Percentiles rank a stretch among this genome's conserved stretches.
These are phyloP conservation scores for Neonectria sp. DNA, from an alignment of 2,329 filamentous ascomycete genomes.

Conservation along the genomic window DNA sequence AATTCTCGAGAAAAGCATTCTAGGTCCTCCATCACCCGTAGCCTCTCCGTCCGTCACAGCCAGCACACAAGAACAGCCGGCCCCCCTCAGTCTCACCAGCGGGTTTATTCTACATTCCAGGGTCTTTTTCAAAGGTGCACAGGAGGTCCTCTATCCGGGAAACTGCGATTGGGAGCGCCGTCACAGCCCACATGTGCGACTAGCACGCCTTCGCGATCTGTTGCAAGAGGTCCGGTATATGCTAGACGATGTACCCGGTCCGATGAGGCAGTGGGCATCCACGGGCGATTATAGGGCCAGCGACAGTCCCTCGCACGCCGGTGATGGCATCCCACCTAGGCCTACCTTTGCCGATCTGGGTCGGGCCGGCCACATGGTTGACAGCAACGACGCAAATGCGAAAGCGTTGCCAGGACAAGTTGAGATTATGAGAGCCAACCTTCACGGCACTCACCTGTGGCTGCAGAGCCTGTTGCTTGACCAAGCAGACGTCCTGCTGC, in stretches of 20 bases:
- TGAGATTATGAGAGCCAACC: constrained; percentile 51
- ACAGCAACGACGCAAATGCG: constrained; percentile 16
- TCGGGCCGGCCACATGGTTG: neutral
- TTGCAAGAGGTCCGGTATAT: constrained; percentile 50
- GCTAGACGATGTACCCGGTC: constrained; percentile 46
- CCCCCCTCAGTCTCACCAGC: constrained; percentile 41
- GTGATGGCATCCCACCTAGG: constrained; percentile 4
- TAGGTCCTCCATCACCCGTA: constrained; percentile 22
- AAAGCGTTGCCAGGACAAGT: constrained; percentile 32
- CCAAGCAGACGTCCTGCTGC: constrained; percentile 49
- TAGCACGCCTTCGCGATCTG: constrained; percentile 42
- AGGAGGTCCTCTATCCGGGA: constrained; percentile 34
- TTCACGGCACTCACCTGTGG: constrained; percentile 57
- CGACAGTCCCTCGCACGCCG: constrained; percentile 11
- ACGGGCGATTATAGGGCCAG: constrained; percentile 1
- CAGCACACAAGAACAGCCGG: neutral
- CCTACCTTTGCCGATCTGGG: neutral
- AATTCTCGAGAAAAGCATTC: constrained; percentile 44
- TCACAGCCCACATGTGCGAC: constrained; percentile 18
- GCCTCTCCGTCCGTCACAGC: constrained; percentile 22
- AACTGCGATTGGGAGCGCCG: constrained; percentile 32
- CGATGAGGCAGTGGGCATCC: constrained; percentile 32
- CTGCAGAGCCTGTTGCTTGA: constrained; percentile 54
- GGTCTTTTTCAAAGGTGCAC: constrained; percentile 44
- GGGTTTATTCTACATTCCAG: constrained; percentile 50